Evolutionary conservation across 2,329 filamentous ascomycete genomes (phyloP).

Genomic region (Fusarium hostae): DNA sequence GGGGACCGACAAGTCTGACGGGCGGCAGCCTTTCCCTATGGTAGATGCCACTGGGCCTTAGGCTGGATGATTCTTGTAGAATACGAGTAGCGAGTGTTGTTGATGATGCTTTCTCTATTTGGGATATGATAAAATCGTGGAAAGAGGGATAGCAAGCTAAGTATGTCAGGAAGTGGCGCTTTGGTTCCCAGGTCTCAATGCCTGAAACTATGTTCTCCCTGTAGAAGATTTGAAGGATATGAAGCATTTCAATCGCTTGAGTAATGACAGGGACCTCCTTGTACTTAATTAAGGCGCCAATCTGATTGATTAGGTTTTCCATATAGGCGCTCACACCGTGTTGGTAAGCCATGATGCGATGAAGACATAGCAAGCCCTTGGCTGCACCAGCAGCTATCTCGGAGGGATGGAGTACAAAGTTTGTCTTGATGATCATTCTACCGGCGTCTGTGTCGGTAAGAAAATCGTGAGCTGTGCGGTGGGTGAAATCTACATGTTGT

Average conservation of each 20-base stretch:
- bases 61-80: not conserved
- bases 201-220: not conserved
- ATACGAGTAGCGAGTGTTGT: rapidly evolving
- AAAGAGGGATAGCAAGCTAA: not conserved
- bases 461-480: not conserved
- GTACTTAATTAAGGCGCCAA: not conserved
- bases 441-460: not conserved
- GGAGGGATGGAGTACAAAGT: rapidly evolving
- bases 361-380: rapidly evolving
- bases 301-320: rapidly evolving
- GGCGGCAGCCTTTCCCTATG: too few species aligned
- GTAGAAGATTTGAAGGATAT: not conserved
- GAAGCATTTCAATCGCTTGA: rapidly evolving
- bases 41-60: too few species aligned
- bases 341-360: not conserved
- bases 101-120: not conserved
- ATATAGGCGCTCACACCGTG: not conserved
- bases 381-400: rapidly evolving
- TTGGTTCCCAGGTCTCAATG: rapidly evolving
- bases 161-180: not conserved
- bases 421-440: not conserved
- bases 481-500: rapidly evolving
- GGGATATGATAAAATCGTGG: not conserved
- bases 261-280: too few species aligned
- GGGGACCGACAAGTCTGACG: rapidly evolving